These are phyloP conservation scores for Skeletonema potamos DNA, from an alignment of 108 stramenopile species.

Conservation along the genomic window DNA sequence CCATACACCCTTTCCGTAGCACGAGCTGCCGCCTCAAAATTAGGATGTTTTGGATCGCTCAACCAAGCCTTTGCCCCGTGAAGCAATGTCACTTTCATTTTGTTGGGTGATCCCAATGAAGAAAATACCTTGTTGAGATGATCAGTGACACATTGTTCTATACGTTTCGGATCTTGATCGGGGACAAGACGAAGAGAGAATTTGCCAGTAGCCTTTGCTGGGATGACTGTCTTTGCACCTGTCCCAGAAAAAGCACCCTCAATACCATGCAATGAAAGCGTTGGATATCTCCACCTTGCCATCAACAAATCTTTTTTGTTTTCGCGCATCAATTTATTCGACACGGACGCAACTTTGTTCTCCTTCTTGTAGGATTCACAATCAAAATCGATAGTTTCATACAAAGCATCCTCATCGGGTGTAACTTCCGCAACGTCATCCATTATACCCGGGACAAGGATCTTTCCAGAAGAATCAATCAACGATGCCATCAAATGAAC, in stretches of 20 bases:
- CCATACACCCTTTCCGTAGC: constrained; percentile 77
- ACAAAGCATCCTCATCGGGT: constrained; percentile 65
- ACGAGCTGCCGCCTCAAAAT: constrained; percentile 72
- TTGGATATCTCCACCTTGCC: constrained; percentile 84
- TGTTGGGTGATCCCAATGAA: constrained; percentile 66
- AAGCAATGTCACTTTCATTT: constrained; percentile 52
- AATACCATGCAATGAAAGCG: constrained; percentile 83
- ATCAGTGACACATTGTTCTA: constrained; percentile 50
- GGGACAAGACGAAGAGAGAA: constrained; percentile 85
- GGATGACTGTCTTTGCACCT: constrained; percentile 86
- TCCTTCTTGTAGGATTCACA: constrained; percentile 63
- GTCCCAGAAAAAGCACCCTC: constrained; percentile 81
- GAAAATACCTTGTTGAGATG: constrained; percentile 66
- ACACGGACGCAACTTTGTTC: constrained; percentile 50
- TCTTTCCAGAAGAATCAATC: constrained; percentile 69
- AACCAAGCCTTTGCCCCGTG: constrained; percentile 83
- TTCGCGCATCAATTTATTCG: constrained; percentile 58
- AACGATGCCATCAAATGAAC: constrained; percentile 70
- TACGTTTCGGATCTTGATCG: constrained; percentile 69
- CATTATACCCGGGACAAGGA: constrained; percentile 75
- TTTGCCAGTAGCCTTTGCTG: constrained; percentile 75
- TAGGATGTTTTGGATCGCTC: constrained; percentile 76
- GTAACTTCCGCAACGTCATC: constrained; percentile 74
- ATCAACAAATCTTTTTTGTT: constrained; percentile 73
- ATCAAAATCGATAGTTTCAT: constrained; percentile 77